Evolutionary conservation across 805 yeast species (phyloP), one percentile per base, ranked within the genome.

Genomic region (Pichia occidentalis): DNA sequence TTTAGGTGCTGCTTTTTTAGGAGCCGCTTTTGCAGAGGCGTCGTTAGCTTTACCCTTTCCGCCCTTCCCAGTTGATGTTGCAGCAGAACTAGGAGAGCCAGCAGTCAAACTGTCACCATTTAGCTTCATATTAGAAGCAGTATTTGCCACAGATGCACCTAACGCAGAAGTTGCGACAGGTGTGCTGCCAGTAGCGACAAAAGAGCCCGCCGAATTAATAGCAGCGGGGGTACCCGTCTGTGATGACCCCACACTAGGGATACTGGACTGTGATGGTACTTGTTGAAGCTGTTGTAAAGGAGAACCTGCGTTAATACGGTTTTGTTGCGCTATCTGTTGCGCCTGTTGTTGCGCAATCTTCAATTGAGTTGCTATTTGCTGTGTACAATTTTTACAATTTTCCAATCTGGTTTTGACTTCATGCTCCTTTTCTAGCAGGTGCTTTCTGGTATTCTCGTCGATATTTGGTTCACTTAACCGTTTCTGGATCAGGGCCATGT

Each of bases 401-500:
- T 68, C 66, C 45, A 67, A 67, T 39, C 73, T 68, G 24, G 57
- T 60, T 40, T 62, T 69, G 46, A 72, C 51, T 26, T 71, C 70
- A 14, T 61, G 59, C 44, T 76, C 73, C 50, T 75, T 77, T 36
- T 65, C 67, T 11, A 64, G 63, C n/a, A 70, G 59, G 29, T 63
- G 63, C 4, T 65, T 56, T 26, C 67, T 40, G 36, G 68, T 71
- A 6, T 69, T 75, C 2, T 71, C 67, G 4, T 73, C 56, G 16
- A 72, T 47, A 21, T 59, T 61, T 9, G 67, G 65, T 26, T 67
- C 64, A 14, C 58, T 60, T 43, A 71, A 73, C 26, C 69, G 65
- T 7, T 66, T 65, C 37, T 71, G 74, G 31, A 77, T 63, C n/a
- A 67, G 61, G 12, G 67, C 68, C 44, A 77, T 59, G 39, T 69